Base-by-base conservation (phyloP, 1,284 basidiomycete genomes). In the Apiotrichum porosum region DNA sequence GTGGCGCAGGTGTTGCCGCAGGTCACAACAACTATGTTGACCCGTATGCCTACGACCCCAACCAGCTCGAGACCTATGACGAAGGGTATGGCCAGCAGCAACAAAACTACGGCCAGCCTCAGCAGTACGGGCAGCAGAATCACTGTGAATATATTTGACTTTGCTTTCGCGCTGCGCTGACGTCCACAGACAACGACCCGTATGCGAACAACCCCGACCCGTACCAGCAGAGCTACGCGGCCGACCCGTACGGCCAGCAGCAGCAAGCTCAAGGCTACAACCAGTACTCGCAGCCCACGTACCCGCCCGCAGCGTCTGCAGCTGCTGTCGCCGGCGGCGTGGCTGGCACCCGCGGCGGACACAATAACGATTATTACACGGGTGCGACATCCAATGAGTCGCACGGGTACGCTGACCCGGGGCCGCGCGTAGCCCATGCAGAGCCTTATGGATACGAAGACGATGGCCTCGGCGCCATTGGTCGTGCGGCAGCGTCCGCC, bases 381-480 rank as follows among this genome's bases (percentile, higher is more conserved):
- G 36, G 42, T 14, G 44, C n/a, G 15, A 28, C 26, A 28, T 28
- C 26, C 26, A 12, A 6, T 28, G 26, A 28, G 26, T 28, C 26
- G 8, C 12, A 6, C 26, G 26, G 26, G 26, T 28, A 28, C 26
- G 26, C 26, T 28, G 47, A 47, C 44, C 51, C 49, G 5, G 42
- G 49, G 19, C 51, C 49, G 9, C 30, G 39, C 17, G 26, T 28
- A 12, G 12, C 8, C 26, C 26, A 28, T 12, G 26, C 26, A 28
- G 26, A 28, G 6, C 26, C 26, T 6, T 28, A 28, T 28, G 26
- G 26, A 12, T 28, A 28, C 26, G 26, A 65, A 31, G 63, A 62
- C 24, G 66, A 64, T 42, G 66, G 57, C 9, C 50, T 62, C 18
- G 66, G 61, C 17, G 65, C 58, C 2, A 67, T 67, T 18, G 66